Evolutionary conservation across 73 alveolate species (phyloP).

Genomic region (Durusdinium trenchii): DNA sequence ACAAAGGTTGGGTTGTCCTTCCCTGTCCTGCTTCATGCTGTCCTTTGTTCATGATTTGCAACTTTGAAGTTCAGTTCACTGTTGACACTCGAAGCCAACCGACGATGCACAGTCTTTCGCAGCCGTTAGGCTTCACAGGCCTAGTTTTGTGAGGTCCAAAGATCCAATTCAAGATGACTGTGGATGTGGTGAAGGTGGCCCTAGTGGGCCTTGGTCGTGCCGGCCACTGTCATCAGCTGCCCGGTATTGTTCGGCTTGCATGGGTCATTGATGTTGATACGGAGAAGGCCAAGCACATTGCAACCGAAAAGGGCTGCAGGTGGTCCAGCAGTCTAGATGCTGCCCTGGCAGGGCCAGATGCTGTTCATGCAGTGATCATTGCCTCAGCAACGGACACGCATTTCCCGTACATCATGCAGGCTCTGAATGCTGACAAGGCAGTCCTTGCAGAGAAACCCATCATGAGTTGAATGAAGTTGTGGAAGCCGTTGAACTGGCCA

Average conservation of each 20-base stretch:
- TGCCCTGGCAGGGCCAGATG: not conserved
- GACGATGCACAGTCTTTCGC: too few relatives aligned
- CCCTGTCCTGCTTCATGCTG: too few relatives aligned
- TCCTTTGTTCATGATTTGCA: too few relatives aligned
- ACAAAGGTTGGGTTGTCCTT: too few relatives aligned
- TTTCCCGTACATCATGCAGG: constrained; percentile 84
- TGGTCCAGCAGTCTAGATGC: constrained; percentile 30
- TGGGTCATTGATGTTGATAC: constrained; percentile 84
- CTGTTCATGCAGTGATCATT: constrained; percentile 54
- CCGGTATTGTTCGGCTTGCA: constrained; percentile 8
- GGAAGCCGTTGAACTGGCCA: constrained; percentile 84
- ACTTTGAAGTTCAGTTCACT: too few relatives aligned
- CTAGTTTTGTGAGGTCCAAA: too few relatives aligned
- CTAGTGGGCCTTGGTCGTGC: constrained; percentile 79
- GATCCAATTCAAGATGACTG: not conserved
- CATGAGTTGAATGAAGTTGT: constrained; percentile 86
- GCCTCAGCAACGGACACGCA: constrained; percentile 93
- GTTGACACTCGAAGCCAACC: too few relatives aligned
- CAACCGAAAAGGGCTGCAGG: constrained; percentile 34
- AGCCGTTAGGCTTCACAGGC: too few relatives aligned
- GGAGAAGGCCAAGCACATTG: constrained; percentile 66
- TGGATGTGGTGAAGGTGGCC: constrained; percentile 22
- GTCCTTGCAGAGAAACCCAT: constrained; percentile 92
- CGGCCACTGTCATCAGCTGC: constrained; percentile 62
- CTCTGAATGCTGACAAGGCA: constrained; percentile 78